These are phyloP conservation scores for Neurospora sp. DNA, from an alignment of 2,329 filamentous ascomycete species.

Conservation along the genomic window DNA sequence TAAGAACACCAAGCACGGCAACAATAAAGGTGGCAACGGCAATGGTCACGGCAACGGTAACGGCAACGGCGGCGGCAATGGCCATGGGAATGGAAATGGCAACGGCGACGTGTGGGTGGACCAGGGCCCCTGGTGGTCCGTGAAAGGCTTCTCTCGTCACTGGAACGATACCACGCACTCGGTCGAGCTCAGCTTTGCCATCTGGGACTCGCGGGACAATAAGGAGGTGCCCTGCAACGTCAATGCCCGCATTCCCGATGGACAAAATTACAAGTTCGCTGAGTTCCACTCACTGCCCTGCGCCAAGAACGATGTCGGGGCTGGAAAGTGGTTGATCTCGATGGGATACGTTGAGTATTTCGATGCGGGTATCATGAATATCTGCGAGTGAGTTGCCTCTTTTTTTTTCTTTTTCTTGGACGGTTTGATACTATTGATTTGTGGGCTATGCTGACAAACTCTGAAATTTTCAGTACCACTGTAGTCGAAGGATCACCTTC, in stretches of 20 bases:
- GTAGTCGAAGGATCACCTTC: background rate
- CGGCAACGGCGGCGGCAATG: background rate
- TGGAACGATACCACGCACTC: background rate
- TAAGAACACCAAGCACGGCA: background rate
- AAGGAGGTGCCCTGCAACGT: background rate
- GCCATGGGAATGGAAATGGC: background rate
- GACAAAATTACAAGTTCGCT: background rate
- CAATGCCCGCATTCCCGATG: background rate
- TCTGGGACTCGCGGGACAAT: background rate
- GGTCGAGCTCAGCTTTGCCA: constrained; percentile 7
- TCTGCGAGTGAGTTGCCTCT: background rate
- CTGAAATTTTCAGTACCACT: background rate
- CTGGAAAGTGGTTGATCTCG: background rate
- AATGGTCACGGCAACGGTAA: background rate
- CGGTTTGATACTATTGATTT: background rate
- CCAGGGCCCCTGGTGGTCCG: background rate
- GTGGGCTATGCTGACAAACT: background rate
- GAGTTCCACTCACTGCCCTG: background rate
- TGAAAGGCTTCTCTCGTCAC: background rate
- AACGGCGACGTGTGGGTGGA: background rate
- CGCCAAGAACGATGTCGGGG: background rate
- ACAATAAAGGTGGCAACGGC: background rate
- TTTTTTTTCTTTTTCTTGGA: background rate
- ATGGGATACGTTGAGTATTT: background rate
- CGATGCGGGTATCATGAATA: background rate